These are phyloP conservation scores for Globisporangium abappressorium DNA, from an alignment of 352 stramenopile species.

Conservation along the genomic window DNA sequence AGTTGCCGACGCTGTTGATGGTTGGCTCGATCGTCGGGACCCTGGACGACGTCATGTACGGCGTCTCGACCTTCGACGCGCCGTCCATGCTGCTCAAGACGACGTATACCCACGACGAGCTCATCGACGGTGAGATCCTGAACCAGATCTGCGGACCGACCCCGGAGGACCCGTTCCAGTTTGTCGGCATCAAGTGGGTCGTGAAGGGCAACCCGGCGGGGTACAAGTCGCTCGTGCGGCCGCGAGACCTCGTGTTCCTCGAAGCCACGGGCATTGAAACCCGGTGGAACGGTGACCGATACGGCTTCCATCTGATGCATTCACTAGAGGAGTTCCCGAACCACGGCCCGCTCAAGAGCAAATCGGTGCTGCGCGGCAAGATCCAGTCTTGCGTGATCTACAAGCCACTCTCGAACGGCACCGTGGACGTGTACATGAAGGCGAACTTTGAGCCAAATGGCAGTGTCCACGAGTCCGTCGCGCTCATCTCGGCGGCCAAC, in stretches of 20 bases:
- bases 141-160: conserved; percentile 9
- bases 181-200: conserved; percentile 26
- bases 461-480: conserved; percentile 26
- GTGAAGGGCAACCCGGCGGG: conserved; percentile 12
- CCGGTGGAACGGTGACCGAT: conserved; percentile 27
- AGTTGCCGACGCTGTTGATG: conserved; percentile 42
- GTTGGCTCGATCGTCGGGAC: conserved; percentile 44
- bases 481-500: conserved; percentile 20
- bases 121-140: conserved; percentile 9
- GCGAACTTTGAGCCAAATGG: conserved; percentile 35
- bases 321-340: conserved; percentile 22
- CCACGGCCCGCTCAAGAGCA: conserved; percentile 21
- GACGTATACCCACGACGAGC: conserved; percentile 41
- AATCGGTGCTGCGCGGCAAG: conserved; percentile 31
- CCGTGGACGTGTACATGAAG: conserved; percentile 48
- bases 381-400: conserved; percentile 44
- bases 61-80: conserved; percentile 33
- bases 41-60: conserved; percentile 69
- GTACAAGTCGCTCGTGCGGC: conserved; percentile 11
- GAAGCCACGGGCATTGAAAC: conserved; percentile 34
- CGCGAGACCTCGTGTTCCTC: conserved; percentile 35
- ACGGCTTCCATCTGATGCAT: conserved; percentile 27
- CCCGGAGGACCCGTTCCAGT: conserved; percentile 22
- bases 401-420: conserved; percentile 24
- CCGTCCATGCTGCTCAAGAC: conserved; percentile 52